These are phyloP conservation scores for Heimioporus sp. DNA, from an alignment of 768 basidiomycete species.

Conservation along the genomic window DNA sequence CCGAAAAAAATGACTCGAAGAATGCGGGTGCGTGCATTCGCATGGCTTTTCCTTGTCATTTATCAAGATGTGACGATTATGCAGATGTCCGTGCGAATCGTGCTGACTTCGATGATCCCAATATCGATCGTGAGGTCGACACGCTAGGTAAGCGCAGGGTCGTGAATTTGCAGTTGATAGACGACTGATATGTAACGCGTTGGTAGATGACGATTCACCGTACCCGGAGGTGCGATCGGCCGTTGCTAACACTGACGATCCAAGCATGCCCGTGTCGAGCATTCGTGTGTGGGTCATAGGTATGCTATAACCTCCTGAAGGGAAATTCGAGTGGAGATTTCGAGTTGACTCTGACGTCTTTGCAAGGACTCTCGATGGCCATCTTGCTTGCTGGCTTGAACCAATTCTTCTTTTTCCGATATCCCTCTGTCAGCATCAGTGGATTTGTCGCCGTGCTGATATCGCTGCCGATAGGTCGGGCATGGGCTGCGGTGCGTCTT, in stretches of 20 bases:
- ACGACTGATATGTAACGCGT: slow-evolving; percentile 9
- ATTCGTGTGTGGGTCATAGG: slow-evolving; percentile 63
- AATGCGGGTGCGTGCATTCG: slow-evolving; percentile 2
- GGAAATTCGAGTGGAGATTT: too few relatives aligned
- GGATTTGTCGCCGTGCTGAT: slow-evolving; percentile 66
- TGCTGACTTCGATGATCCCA: slow-evolving; percentile 36
- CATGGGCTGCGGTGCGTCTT: slow-evolving; percentile 49
- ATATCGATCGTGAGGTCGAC: slow-evolving; percentile 29
- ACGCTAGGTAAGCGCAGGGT: slow-evolving; percentile 12
- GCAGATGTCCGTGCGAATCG: slow-evolving; percentile 3
- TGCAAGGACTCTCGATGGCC: slow-evolving; percentile 42
- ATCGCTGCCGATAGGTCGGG: slow-evolving; percentile 64
- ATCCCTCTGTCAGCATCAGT: slow-evolving; percentile 43
- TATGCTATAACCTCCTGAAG: neutral
- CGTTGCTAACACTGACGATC: slow-evolving; percentile 73
- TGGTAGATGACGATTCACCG: slow-evolving; percentile 41
- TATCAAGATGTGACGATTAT: neutral
- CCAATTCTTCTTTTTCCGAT: slow-evolving; percentile 76
- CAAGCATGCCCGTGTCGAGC: slow-evolving; percentile 55
- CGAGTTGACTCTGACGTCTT: neutral
- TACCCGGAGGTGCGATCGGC: slow-evolving; percentile 83
- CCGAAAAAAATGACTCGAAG: slow-evolving; percentile 13
- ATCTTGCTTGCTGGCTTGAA: slow-evolving; percentile 70
- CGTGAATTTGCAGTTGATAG: neutral
- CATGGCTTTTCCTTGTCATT: neutral